These are phyloP conservation scores for Suillus bovinus DNA, from an alignment of 768 basidiomycete species.

Conservation along the genomic window DNA sequence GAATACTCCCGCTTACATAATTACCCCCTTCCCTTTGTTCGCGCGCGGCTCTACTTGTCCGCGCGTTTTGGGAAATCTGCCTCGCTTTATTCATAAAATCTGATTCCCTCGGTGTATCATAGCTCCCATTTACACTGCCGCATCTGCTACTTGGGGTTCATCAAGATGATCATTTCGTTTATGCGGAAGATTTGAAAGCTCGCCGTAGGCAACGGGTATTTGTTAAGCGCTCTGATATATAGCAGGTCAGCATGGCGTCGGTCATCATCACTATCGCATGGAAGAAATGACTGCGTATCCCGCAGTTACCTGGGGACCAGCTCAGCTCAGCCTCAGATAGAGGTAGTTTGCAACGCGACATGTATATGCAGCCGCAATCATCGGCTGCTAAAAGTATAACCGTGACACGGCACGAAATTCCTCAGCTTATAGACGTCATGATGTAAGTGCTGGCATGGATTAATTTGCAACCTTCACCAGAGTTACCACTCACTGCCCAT, in stretches of 20 bases:
- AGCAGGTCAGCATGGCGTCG: neutral
- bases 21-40: constrained; percentile 6
- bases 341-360: neutral
- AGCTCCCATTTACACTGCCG: neutral
- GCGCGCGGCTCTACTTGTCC: constrained; percentile 9
- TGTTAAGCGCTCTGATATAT: neutral
- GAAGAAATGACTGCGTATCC: neutral
- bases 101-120: constrained; percentile 5
- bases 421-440: neutral
- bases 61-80: constrained; percentile 6
- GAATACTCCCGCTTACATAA: constrained; percentile 23
- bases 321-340: constrained; percentile 1
- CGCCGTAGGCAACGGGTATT: neutral
- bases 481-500: constrained; percentile 6
- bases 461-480: neutral
- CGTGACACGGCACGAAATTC: neutral
- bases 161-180: constrained; percentile 1
- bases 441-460: neutral
- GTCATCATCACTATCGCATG: neutral
- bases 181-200: constrained; percentile 3
- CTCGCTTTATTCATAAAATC: constrained; percentile 4
- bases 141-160: neutral
- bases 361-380: neutral
- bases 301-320: neutral
- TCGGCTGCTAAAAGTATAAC: constrained; percentile 4